Evolutionary conservation across 1,284 basidiomycete genomes (phyloP), one percentile per base, ranked within the genome.

Genomic region (Peniophora sp.): DNA sequence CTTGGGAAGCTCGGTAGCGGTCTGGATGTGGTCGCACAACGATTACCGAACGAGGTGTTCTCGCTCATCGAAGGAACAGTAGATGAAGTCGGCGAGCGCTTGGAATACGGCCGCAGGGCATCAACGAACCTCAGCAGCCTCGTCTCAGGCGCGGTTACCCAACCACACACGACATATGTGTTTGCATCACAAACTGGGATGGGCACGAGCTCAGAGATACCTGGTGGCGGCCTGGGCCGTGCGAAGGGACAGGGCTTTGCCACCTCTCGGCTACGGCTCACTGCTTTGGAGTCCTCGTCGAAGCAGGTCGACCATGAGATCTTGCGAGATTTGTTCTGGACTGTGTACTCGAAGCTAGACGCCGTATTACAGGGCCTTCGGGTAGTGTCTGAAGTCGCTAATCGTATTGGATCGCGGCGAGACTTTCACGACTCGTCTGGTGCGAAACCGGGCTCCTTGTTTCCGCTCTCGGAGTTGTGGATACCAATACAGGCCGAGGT

Each of bases 301-400:
- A 89, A 88, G 58, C 77, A 83, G 47, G 69, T 78, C 35, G 86
- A 97, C 64, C 85, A 92, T 55, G 89, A 95, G 59, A 83, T 89
- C n/a, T 67, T 98, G 49, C 79, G 77, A 54, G 97, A 99, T 67
- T 75, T 99, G 35, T 98, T 99, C 68, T 99, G 96, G 95, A 98
- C 97, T 3, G 67, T 97, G 16, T 99, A 93, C 65, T 97, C 94
- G 3, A 99, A 99, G 68, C 67, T 99, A 49, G 88, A 95, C 61
- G 97, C 97, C 19, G 89, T 98, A n/a, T 78, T 91, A 34, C 95
- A 99, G 66, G 92, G 94, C 9, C 75, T 98, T 58, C 75, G 95
- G 46, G 89, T 97, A 2, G 79, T 97, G 1, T 94, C 89, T 61
- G 97, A 99, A 65, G 90, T 99, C 1, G 78, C 90, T 1, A 87